Evolutionary conservation across 257 asterid genomes (phyloP).

Genomic region (Solanum piurae): DNA sequence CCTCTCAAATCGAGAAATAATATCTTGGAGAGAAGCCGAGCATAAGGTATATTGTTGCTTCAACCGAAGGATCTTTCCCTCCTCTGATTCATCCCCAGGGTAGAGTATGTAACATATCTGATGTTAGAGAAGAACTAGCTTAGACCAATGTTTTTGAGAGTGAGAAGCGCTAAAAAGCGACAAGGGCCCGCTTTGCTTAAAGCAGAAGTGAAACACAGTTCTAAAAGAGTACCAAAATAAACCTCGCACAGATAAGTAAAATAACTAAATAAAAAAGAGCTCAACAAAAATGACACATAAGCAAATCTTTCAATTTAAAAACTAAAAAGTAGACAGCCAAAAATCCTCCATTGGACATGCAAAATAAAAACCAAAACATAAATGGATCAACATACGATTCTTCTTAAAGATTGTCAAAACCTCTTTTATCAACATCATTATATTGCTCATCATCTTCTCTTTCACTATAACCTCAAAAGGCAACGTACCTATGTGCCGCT

Average conservation of each 20-base stretch:
- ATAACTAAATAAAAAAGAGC: neutral
- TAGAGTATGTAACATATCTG: constrained; percentile 74
- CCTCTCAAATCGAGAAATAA: constrained; percentile 64
- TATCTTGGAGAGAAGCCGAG: constrained; percentile 90
- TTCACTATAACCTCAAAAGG: neutral
- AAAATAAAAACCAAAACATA: neutral
- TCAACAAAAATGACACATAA: neutral
- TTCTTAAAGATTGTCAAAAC: neutral
- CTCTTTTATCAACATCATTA: neutral
- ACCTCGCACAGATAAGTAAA: neutral
- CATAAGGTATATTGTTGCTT: constrained; percentile 86
- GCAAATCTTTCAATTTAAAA: neutral
- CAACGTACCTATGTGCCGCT: neutral
- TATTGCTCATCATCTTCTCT: neutral
- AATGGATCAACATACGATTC: neutral
- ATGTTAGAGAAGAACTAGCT: constrained; percentile 11
- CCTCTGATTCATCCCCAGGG: constrained; percentile 77
- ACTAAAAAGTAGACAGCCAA: neutral
- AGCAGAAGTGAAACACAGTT: neutral
- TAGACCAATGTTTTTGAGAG: neutral
- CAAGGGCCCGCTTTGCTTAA: neutral
- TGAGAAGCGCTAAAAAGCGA: neutral
- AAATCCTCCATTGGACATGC: neutral
- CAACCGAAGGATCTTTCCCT: constrained; percentile 63
- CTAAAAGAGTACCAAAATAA: neutral